A percentile compares a stretch with the other conserved stretches of the same genome.
These are phyloP conservation scores for Daldinia eschscholtzii DNA, from an alignment of 2,329 filamentous ascomycete species.

Conservation along the genomic window DNA sequence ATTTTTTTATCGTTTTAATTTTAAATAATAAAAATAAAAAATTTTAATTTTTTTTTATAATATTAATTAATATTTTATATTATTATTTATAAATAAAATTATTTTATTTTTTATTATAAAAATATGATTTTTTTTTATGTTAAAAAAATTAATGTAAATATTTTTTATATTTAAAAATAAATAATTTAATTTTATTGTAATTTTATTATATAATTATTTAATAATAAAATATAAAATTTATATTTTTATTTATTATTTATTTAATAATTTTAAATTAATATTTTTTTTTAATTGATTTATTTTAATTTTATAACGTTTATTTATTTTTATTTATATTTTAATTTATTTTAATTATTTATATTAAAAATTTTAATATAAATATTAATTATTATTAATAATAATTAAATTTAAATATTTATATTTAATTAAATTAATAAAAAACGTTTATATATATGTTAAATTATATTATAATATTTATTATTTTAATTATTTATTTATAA, in stretches of 20 bases:
- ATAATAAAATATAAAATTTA: neutral
- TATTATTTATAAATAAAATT: neutral
- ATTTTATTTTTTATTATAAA: neutral
- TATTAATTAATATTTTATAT: neutral
- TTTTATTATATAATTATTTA: neutral
- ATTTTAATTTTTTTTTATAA: neutral
- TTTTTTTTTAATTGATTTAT: neutral
- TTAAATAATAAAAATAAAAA: neutral
- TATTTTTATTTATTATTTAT: neutral
- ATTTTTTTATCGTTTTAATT: neutral
- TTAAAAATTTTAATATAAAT: neutral
- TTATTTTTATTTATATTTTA: neutral
- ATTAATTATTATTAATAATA: slow-evolving; percentile 2
- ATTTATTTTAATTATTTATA: neutral
- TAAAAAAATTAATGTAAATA: neutral
- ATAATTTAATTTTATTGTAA: slow-evolving; percentile 1
- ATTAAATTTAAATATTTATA: neutral
- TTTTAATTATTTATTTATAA: neutral
- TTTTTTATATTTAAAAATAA: neutral
- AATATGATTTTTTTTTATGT: neutral
- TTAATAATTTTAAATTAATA: slow-evolving; percentile 4
- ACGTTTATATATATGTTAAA: neutral
- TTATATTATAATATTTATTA: neutral
- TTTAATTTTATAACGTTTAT: neutral
- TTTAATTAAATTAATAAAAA: slow-evolving; percentile 4